phyloP scores from a whole-genome alignment of 176 grass and related monocot species.

The Saccharum spontaneum region DNA sequence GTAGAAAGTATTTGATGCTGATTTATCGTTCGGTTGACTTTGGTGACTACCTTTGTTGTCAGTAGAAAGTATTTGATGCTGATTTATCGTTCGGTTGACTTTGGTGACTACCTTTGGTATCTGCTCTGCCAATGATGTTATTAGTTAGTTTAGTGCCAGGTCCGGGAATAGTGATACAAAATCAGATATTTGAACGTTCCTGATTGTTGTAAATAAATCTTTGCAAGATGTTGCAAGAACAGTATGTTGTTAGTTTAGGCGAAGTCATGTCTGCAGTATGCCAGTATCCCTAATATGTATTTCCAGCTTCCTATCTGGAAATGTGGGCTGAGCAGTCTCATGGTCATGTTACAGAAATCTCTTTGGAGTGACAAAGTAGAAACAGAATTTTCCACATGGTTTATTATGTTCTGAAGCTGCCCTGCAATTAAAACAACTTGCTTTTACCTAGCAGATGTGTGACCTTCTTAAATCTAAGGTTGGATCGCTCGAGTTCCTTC shows the following conservation, averaged over 20 bases:
- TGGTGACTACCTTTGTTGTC: not conserved
- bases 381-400: not conserved
- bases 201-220: not conserved
- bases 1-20: not conserved
- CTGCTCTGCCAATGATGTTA: not conserved
- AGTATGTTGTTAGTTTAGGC: not conserved
- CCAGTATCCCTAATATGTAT: not conserved
- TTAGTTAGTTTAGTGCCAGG: not conserved
- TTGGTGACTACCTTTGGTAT: not conserved
- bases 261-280: not conserved
- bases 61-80: not conserved
- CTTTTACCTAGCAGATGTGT: slow-evolving; percentile 57
- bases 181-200: not conserved
- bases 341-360: not conserved
- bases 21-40: not conserved
- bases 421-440: not conserved
- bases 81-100: not conserved
- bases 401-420: not conserved
- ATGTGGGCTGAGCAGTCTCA: not conserved
- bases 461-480: slow-evolving; percentile 79
- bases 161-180: not conserved
- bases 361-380: not conserved
- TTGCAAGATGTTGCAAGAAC: slow-evolving; percentile 6
- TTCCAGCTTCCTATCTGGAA: not conserved
- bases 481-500: slow-evolving; percentile 78